Evolutionary conservation across 1,284 basidiomycete species (phyloP).

Genomic region (Fomitiporia mediterranea): DNA sequence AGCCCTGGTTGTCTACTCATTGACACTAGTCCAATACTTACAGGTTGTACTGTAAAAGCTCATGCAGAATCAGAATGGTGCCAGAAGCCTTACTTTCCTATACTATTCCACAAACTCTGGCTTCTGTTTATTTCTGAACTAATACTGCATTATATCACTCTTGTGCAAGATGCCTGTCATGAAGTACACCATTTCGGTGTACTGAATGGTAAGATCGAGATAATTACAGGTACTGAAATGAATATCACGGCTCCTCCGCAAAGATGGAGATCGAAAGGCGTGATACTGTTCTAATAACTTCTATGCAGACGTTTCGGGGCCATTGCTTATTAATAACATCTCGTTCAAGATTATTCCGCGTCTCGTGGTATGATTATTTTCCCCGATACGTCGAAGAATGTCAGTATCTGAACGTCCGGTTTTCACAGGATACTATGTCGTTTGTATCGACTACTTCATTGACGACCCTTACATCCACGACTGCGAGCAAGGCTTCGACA

Average conservation of each 20-base stretch:
- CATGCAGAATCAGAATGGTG: too few relatives aligned
- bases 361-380: conserved; percentile 33
- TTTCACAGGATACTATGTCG: conserved; percentile 43
- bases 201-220: conserved; percentile 38
- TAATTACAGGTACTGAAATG: conserved; percentile 43
- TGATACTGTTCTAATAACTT: conserved; percentile 49
- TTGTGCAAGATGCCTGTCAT: conserved; percentile 25
- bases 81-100: too few relatives aligned
- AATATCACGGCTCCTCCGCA: conserved; percentile 46
- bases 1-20: too few relatives aligned
- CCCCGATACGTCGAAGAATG: background rate
- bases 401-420: background rate
- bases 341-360: conserved; percentile 51
- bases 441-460: conserved; percentile 54
- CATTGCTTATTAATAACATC: conserved; percentile 43
- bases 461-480: conserved; percentile 41
- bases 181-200: conserved; percentile 46
- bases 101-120: background rate
- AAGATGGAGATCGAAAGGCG: conserved; percentile 30
- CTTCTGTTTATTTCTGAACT: background rate
- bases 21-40: too few relatives aligned
- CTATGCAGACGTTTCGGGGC: conserved; percentile 45
- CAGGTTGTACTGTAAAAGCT: too few relatives aligned
- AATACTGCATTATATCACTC: background rate
- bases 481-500: conserved; percentile 37